These are phyloP conservation scores for Pseudonitzschia delicatissima DNA, from an alignment of 108 stramenopile genomes.

Conservation along the genomic window DNA sequence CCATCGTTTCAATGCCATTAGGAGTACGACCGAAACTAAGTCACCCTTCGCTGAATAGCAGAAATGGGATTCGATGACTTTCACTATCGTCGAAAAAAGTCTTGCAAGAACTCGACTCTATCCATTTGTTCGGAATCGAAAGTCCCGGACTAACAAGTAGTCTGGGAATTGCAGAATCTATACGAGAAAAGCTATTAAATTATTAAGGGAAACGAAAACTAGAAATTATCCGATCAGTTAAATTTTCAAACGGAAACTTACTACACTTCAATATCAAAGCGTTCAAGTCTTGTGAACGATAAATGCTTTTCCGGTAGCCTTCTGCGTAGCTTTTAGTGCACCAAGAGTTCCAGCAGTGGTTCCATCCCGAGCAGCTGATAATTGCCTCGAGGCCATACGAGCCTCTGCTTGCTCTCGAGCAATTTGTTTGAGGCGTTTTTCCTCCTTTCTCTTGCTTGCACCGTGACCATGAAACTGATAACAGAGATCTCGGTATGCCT, in stretches of 20 bases:
- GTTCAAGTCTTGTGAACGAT: constrained; percentile 83
- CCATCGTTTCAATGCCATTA: neutral
- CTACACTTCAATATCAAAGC: neutral
- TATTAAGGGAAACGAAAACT: too few relatives aligned
- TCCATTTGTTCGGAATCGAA: constrained; percentile 81
- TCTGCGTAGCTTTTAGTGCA: constrained; percentile 84
- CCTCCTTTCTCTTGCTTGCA: constrained; percentile 92
- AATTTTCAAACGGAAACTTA: neutral
- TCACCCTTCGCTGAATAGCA: constrained; percentile 54
- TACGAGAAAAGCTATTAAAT: too few relatives aligned
- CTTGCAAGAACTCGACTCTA: constrained; percentile 4
- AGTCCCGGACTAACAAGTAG: constrained; percentile 85
- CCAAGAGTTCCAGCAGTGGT: constrained; percentile 72
- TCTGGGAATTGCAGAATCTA: constrained; percentile 69
- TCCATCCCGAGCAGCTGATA: constrained; percentile 40
- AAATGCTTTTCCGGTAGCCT: constrained; percentile 90
- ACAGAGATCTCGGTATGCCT: constrained; percentile 94
- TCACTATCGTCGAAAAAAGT: constrained; percentile 39
- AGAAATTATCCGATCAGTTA: too few relatives aligned
- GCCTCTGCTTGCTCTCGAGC: constrained; percentile 73
- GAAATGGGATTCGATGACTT: constrained; percentile 51
- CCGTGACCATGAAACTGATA: constrained; percentile 98
- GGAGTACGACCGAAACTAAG: constrained; percentile 69
- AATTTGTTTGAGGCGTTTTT: constrained; percentile 78
- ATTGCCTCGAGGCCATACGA: constrained; percentile 48